phyloP scores from a whole-genome alignment of 441 rosid genomes.

The Adansonia madagascariensis region DNA sequence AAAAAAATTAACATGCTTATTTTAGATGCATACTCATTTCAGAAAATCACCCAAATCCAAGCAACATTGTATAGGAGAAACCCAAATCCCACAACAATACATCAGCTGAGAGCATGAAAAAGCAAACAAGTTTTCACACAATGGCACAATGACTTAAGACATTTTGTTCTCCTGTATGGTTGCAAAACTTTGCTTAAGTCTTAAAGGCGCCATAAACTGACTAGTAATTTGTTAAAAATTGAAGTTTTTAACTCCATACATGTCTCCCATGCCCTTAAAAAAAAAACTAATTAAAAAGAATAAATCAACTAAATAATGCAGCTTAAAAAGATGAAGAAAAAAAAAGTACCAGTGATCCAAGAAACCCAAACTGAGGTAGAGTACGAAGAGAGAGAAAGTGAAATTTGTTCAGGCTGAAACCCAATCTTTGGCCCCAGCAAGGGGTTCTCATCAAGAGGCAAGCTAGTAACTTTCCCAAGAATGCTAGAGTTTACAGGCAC shows the following conservation, averaged over 20 bases:
- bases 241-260: neutral
- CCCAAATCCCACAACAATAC: neutral
- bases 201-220: neutral
- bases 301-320: neutral
- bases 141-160: neutral
- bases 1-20: no score
- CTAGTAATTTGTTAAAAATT: neutral
- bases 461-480: slow-evolving; percentile 51
- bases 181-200: neutral
- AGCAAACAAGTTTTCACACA: no score
- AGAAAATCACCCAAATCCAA: no score
- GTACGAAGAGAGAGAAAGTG: slow-evolving; percentile 53
- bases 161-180: neutral
- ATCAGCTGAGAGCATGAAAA: neutral
- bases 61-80: neutral
- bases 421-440: slow-evolving; percentile 39
- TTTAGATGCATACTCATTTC: no score
- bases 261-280: neutral
- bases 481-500: slow-evolving; percentile 48
- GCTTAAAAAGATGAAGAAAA: neutral
- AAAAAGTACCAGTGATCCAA: slow-evolving; percentile 58
- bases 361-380: slow-evolving; percentile 57
- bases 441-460: slow-evolving; percentile 53
- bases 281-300: neutral
- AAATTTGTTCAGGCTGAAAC: slow-evolving; percentile 62